Conservation (phyloP, 495 filamentous ascomycete genomes). For the Tricharina praecox region DNA sequence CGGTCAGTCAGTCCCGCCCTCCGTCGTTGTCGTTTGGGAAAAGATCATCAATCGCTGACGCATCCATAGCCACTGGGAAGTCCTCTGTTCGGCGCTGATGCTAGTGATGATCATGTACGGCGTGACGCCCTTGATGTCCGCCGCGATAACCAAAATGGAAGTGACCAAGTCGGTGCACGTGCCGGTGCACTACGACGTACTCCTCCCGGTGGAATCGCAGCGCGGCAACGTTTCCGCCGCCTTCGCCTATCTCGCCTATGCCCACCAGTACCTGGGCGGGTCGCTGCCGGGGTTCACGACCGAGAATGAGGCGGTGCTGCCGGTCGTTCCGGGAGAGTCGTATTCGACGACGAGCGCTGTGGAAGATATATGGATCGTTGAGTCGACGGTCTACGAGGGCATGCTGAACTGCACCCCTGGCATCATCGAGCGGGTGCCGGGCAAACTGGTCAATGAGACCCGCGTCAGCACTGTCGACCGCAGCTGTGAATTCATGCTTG, state of each 20-base stretch:
- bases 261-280: background rate
- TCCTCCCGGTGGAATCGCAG: background rate
- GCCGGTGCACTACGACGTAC: background rate
- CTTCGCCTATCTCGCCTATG: slow-evolving; percentile 5
- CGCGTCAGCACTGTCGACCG: too few relatives aligned
- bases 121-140: slow-evolving; percentile 2
- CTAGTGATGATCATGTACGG: background rate
- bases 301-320: background rate
- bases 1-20: too few relatives aligned
- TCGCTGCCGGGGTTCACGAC: slow-evolving; percentile 6
- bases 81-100: background rate
- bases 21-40: too few relatives aligned
- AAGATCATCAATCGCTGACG: too few relatives aligned
- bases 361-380: too few relatives aligned
- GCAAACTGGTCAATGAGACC: too few relatives aligned
- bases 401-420: too few relatives aligned
- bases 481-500: too few relatives aligned
- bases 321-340: too few relatives aligned
- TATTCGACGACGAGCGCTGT: too few relatives aligned
- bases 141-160: slow-evolving; percentile 2
- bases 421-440: too few relatives aligned
- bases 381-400: too few relatives aligned
- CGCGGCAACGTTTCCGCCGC: background rate
- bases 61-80: slow-evolving; percentile 10
- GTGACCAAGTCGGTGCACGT: background rate